Evolutionary conservation across 352 stramenopile genomes (phyloP), one percentile per base, ranked within the genome.

Genomic region (Phytopythium cucurbitacearum): DNA sequence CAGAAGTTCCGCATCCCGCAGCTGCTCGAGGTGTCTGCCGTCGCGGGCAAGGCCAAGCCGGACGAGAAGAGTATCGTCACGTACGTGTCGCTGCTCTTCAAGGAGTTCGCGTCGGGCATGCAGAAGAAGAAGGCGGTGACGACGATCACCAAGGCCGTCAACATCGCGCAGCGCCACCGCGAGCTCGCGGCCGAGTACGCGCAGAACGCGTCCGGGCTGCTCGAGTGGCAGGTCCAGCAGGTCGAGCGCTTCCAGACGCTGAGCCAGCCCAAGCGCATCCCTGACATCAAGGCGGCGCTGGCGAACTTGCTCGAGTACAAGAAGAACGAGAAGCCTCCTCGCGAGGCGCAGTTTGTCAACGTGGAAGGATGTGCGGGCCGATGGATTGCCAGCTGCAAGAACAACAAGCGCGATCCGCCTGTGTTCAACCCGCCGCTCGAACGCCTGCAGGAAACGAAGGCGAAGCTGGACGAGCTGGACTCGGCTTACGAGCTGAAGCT

Each of bases 41-140:
- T 97, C 13, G 83, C 84, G 5, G 87, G 85, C 49, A 75, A 81
- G 21, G 73, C 66, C 8, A 96, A 96, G 59, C 87, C 87, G 1
- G 89, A 97, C 39, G 89, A 97, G 48, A 97, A 97, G 75, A 93
- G 77, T 63, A 94, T 96, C 65, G 91, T 93, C 45, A 95, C 89
- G 58, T 96, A 97, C 60, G 85, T 97, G 21, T 92, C 83, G 34
- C 67, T 96, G 45, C 82, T 96, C 44, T 96, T 95, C 65, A 94
- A 94, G 67, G 85, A 95, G 64, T 97, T 97, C 52, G 89, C 88
- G 2, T 91, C 82, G 12, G 85, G 87, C 34, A 68, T 91, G 51
- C 89, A 96, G 62, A 94, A 94, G 78, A 91, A 94, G 57, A 92
- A 91, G 71, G 79, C 87, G 1, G 73, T 96, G 43, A 91, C 86